A percentile compares a stretch with the other conserved stretches of the same genome.
Conservation (phyloP, 169 alveolate genomes). For the Hepatocystis sp. region DNA sequence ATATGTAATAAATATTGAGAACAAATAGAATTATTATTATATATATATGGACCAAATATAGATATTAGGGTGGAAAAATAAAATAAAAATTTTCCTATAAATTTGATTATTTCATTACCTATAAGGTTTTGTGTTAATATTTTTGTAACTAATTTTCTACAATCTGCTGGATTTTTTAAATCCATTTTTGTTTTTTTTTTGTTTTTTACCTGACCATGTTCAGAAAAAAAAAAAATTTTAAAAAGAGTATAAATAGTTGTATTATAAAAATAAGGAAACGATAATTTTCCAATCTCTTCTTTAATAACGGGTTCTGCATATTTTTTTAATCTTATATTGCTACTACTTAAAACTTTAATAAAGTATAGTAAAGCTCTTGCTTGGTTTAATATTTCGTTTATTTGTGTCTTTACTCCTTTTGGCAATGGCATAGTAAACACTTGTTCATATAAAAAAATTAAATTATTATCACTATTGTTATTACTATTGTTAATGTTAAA, state of each 20-base stretch:
- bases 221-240: conserved; percentile 29
- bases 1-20: conserved; percentile 53
- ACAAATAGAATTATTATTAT: conserved; percentile 1
- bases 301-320: conserved; percentile 21
- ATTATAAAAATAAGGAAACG: conserved; percentile 60
- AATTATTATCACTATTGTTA: neutral
- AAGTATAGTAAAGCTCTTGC: conserved; percentile 34
- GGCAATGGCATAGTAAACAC: conserved; percentile 3
- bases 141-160: conserved; percentile 57
- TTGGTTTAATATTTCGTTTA: conserved; percentile 19
- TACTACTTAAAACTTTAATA: conserved; percentile 26
- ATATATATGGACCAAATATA: conserved; percentile 29
- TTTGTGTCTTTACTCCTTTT: conserved; percentile 17
- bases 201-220: conserved; percentile 21
- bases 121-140: conserved; percentile 32
- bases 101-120: conserved; percentile 48
- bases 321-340: conserved; percentile 42
- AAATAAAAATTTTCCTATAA: conserved; percentile 47
- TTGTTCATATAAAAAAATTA: neutral
- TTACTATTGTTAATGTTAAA: neutral
- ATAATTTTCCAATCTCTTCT: conserved; percentile 38
- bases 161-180: conserved; percentile 63
- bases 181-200: too few relatives aligned
- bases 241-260: conserved; percentile 55
- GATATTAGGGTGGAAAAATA: conserved; percentile 27